Evolutionary conservation across 2,329 filamentous ascomycete species (phyloP), one percentile per base, ranked within the genome.

Genomic region (Pseudogymnoascus sp.): DNA sequence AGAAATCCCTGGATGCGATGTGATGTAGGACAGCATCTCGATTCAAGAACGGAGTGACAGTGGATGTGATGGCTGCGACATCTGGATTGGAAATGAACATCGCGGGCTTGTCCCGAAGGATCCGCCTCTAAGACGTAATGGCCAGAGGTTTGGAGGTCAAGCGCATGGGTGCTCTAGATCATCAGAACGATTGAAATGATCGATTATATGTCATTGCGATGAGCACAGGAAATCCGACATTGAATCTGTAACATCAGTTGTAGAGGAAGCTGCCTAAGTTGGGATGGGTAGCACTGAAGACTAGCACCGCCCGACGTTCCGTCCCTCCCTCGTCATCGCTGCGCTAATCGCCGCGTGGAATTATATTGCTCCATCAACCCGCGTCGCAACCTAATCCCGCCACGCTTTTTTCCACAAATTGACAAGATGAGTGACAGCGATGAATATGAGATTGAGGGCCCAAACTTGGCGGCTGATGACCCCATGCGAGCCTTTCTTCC

Each of bases 401-500:
- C 50, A 56, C 28, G n/a, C 28, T 33, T 35, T 14, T 33, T 19
- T 19, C 5, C 24, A 65, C 24, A 65, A 31, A 33, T 60, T 35
- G 50, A 61, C 65, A 70, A 38, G 3, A 87, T 87, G 84, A 83
- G 81, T 70, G 82, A 84, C 76, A 82, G 83, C 69, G 83, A 85
- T 61, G 84, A 87, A 56, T 78, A 81, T 69, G 79, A 83, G 66
- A 77, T 88, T 43, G 83, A 87, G 69, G 76, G 72, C 24, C 79
- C 82, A 16, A 78, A 80, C 35, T 70, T 87, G 65, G 80, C 82
- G 35, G 78, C 77, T 19, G 84, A 91, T 72, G 88, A 91, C 66
- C 86, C 87, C 41, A 83, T 93, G 81, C 84, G 87, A 71, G 82
- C 85, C 60, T 96, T 92, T 72, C 78, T 97, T 65, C 93, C 93